These are phyloP conservation scores for Alternaria ethzedia DNA, from an alignment of 2,329 filamentous ascomycete genomes.

Conservation along the genomic window DNA sequence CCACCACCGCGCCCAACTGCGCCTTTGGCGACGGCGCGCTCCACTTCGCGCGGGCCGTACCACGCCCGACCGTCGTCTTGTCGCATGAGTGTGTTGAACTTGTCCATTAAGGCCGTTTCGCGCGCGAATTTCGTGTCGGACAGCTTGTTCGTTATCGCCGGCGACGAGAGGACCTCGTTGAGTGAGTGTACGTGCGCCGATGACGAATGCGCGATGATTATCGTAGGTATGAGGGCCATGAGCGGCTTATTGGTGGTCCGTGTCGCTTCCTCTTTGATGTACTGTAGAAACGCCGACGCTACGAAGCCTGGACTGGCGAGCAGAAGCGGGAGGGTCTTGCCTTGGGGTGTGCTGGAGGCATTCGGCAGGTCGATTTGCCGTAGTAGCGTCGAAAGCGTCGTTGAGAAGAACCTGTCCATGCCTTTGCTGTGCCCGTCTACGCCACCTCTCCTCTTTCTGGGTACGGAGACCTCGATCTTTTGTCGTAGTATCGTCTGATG, in stretches of 20 bases:
- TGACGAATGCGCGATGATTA: constrained; percentile 79
- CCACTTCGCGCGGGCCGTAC: constrained; percentile 85
- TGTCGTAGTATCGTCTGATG: constrained; percentile 79
- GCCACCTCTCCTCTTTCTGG: constrained; percentile 69
- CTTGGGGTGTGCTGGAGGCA: constrained; percentile 46
- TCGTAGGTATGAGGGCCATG: constrained; percentile 65
- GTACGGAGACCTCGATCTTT: constrained; percentile 69
- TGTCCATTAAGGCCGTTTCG: constrained; percentile 84
- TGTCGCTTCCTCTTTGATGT: constrained; percentile 67
- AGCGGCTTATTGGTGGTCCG: constrained; percentile 76
- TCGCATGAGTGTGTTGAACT: constrained; percentile 77
- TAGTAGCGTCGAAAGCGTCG: constrained; percentile 75
- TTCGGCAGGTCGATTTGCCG: constrained; percentile 74
- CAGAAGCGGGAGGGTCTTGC: constrained; percentile 66
- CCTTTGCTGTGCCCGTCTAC: constrained; percentile 71
- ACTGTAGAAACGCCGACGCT: constrained; percentile 79
- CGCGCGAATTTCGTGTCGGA: constrained; percentile 86
- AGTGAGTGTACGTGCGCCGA: constrained; percentile 87
- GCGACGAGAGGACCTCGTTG: constrained; percentile 83
- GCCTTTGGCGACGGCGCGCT: constrained; percentile 81
- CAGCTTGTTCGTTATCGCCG: constrained; percentile 77
- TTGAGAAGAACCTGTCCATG: constrained; percentile 78
- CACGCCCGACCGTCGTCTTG: constrained; percentile 87
- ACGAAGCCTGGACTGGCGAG: constrained; percentile 90
- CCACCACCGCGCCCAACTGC: constrained; percentile 88